Evolutionary conservation across 441 rosid genomes (phyloP).

Genomic region (Raphanus hybrid): DNA sequence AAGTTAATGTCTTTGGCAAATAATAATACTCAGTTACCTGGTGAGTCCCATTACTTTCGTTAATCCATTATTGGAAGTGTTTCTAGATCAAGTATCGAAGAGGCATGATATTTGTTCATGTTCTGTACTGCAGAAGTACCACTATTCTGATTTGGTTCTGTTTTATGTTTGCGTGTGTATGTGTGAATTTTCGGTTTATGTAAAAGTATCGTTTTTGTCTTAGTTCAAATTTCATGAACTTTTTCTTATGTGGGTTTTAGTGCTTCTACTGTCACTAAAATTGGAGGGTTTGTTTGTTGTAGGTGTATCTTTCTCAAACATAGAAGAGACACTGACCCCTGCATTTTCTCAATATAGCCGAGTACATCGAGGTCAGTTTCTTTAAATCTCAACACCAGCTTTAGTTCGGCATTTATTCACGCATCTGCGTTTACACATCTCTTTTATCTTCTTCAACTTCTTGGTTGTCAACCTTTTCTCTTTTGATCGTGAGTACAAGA

Average conservation of each 20-base stretch:
- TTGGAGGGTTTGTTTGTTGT: constrained; percentile 3
- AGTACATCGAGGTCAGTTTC: constrained; percentile 50
- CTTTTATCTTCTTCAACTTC: neutral
- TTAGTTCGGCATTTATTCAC: neutral
- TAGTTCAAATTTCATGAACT: neutral
- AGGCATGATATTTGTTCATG: no score
- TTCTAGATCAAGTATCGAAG: no score
- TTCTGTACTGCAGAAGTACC: neutral
- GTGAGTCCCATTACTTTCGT: no score
- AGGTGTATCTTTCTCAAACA: constrained; percentile 62
- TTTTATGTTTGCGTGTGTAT: neutral
- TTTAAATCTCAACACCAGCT: neutral
- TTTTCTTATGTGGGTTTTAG: neutral
- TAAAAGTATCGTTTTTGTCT: neutral
- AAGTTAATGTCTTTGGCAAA: no score
- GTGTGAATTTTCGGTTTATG: neutral
- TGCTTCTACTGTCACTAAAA: constrained; percentile 12
- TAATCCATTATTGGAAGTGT: no score
- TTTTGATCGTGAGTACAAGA: neutral
- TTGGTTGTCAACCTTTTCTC: constrained; percentile 6
- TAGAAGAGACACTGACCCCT: constrained; percentile 44
- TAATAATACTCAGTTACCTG: no score
- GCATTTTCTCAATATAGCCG: constrained; percentile 60
- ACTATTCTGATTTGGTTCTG: neutral
- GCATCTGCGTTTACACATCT: constrained; percentile 2